Conservation (phyloP, 495 filamentous ascomycete species). For the Cercophora scortea region DNA sequence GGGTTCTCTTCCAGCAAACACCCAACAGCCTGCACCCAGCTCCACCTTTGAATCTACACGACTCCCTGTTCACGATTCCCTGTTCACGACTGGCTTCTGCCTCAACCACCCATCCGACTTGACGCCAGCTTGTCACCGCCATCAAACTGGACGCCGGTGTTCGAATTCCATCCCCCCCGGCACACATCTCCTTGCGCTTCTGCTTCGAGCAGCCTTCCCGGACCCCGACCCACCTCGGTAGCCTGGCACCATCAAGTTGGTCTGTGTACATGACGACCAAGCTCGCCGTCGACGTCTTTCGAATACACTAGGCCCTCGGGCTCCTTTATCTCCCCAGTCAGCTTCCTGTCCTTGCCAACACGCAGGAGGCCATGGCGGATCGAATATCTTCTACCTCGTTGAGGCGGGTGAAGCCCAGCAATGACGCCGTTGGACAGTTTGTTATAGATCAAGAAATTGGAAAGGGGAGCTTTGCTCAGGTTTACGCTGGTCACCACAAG, state of each 20-base stretch:
- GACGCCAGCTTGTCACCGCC: no score
- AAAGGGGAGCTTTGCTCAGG: slow-evolving; percentile 91
- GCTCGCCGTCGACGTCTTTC: slow-evolving; percentile 31
- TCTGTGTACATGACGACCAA: slow-evolving; percentile 38
- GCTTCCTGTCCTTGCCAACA: slow-evolving; percentile 36
- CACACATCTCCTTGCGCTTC: slow-evolving; percentile 1
- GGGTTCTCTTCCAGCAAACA: no score
- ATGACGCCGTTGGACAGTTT: slow-evolving; percentile 70
- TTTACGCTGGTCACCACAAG: slow-evolving; percentile 78
- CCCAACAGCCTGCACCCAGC: no score
- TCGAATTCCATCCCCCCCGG: not conserved
- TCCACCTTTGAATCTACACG: no score
- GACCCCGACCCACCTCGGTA: not conserved
- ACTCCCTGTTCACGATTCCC: not conserved
- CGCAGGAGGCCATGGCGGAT: slow-evolving; percentile 42
- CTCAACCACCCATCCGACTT: slow-evolving; percentile 8
- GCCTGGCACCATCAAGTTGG: not conserved
- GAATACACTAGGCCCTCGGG: slow-evolving; percentile 40
- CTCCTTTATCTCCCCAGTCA: slow-evolving; percentile 20
- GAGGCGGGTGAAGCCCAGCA: slow-evolving; percentile 34
- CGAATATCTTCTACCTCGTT: slow-evolving; percentile 26
- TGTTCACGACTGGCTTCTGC: slow-evolving; percentile 1
- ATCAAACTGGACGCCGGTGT: no score
- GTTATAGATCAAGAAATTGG: slow-evolving; percentile 77
- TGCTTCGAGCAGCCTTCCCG: slow-evolving; percentile 6